A percentile compares a stretch with the other conserved stretches of the same genome.
Evolutionary conservation across 148 eudicot genomes (phyloP).

Genomic region (Rhododendron ovatum): DNA sequence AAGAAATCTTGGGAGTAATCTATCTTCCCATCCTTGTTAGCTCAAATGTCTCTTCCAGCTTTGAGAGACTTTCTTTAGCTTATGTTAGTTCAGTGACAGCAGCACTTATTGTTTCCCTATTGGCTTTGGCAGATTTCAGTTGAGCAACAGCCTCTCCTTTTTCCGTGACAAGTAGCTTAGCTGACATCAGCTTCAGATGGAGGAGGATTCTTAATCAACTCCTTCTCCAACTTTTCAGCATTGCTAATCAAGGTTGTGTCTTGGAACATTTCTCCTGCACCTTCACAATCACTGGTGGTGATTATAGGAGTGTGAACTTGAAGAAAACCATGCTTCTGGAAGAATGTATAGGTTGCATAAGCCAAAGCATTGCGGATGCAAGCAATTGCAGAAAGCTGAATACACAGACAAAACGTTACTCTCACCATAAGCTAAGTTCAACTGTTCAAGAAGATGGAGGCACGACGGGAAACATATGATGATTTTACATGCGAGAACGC

Average conservation of each 20-base stretch:
- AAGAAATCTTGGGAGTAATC: constrained; percentile 85
- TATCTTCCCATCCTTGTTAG: constrained; percentile 82
- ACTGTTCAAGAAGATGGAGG: not conserved
- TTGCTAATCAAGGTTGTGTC: constrained; percentile 76
- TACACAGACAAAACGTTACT: not conserved
- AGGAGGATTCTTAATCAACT: constrained; percentile 64
- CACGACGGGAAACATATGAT: not conserved
- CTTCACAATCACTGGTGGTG: constrained; percentile 97
- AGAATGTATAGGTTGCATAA: constrained; percentile 87
- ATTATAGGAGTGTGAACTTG: constrained; percentile 89
- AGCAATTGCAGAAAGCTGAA: constrained; percentile 81
- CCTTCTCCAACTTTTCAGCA: constrained; percentile 74
- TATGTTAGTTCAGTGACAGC: constrained; percentile 57
- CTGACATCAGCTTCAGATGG: constrained; percentile 67
- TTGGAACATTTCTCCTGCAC: constrained; percentile 99
- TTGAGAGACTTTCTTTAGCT: constrained; percentile 64
- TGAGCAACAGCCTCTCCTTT: constrained; percentile 61
- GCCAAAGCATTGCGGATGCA: constrained; percentile 88
- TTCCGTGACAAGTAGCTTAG: constrained; percentile 51
- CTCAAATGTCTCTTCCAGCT: constrained; percentile 59
- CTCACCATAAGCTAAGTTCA: not conserved
- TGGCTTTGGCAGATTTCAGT: constrained; percentile 63
- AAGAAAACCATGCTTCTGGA: constrained; percentile 68
- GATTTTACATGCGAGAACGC: not conserved
- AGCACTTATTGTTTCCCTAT: constrained; percentile 56